Evolutionary conservation across 1,284 basidiomycete genomes (phyloP), one percentile per base, ranked within the genome.

Genomic region (Neonothopanus nambi): DNA sequence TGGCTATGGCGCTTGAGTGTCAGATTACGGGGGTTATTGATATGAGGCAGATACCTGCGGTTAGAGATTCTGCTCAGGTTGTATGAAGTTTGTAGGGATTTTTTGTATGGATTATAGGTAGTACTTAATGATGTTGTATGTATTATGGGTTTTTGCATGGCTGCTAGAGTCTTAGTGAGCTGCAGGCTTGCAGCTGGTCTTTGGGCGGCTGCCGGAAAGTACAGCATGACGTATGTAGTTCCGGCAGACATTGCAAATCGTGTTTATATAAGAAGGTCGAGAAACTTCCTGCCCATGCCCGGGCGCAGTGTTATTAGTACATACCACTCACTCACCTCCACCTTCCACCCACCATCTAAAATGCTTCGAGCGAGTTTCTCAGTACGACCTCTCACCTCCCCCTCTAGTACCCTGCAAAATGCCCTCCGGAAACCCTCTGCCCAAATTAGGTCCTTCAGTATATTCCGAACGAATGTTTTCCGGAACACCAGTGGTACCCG

Each of bases 1-100:
- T 87, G 58, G 81, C 80, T 1, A 63, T 85, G 59, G 80, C 81
- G 9, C 64, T 86, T 48, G 81, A 84, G 66, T 78, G 76, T 49
- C 70, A 73, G 39, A 64, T 74, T 36, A 80, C 85, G 20, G 81
- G 76, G 11, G 71, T 85, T 15, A 72, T 84, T 28, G 83, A 86
- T 62, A 66, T 79, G 24, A 67, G 68, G 11, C 72, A 72, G 61
- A 71, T 84, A 55, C 71, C 77, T 35, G 65, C 66, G 33, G 45
- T 57, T 20, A 35, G 21, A 26, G 46, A 55, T 9, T 51, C 49
- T 21, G 21, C 17, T n/a, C 17, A 35, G 40, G 7, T 36, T 48
- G 33, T 48, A 20, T 36, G 5, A 38, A 12, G 20, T 36, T 37
- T 47, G 48, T 42, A 23, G 39, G 13, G 12, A 18, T 46, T 40